A percentile compares a stretch with the other conserved stretches of the same genome.
These are phyloP conservation scores for Fusarium algeriense DNA, from an alignment of 2,329 filamentous ascomycete genomes.

Conservation along the genomic window DNA sequence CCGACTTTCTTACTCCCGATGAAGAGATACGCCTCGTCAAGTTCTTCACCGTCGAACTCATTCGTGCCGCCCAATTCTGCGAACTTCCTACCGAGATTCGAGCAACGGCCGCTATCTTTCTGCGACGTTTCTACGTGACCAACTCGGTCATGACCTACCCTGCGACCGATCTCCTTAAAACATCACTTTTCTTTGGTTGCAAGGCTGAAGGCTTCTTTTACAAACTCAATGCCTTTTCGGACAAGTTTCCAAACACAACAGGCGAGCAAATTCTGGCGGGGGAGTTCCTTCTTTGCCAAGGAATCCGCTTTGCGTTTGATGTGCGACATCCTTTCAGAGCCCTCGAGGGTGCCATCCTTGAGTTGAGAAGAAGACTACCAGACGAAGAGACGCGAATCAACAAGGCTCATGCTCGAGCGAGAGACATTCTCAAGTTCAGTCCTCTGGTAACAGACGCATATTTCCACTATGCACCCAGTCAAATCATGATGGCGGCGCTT, in stretches of 20 bases:
- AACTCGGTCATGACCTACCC: constrained; percentile 98
- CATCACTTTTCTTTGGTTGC: constrained; percentile 90
- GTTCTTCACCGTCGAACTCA: constrained; percentile 75
- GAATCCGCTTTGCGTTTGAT: constrained; percentile 92
- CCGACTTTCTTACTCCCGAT: constrained; percentile 84
- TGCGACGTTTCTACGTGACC: constrained; percentile 94
- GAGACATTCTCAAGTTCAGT: constrained; percentile 80
- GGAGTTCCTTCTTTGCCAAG: constrained; percentile 93
- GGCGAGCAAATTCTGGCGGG: constrained; percentile 88
- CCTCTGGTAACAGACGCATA: constrained; percentile 94
- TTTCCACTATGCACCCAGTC: constrained; percentile 93
- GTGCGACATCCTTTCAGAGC: constrained; percentile 91
- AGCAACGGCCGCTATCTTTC: constrained; percentile 84
- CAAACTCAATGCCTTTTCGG: constrained; percentile 72
- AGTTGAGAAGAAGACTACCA: constrained; percentile 76
- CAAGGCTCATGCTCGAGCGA: constrained; percentile 78
- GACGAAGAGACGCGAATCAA: constrained; percentile 67
- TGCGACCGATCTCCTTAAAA: constrained; percentile 88
- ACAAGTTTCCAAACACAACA: constrained; percentile 76
- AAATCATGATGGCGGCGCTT: constrained; percentile 90
- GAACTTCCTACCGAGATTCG: constrained; percentile 65
- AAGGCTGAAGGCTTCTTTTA: constrained; percentile 91
- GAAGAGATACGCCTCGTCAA: constrained; percentile 87
- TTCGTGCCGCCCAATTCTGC: constrained; percentile 68
- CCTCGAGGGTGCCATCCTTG: constrained; percentile 87